These are phyloP conservation scores for Rhypophila decipiens DNA, from an alignment of 495 filamentous ascomycete species.

Conservation along the genomic window DNA sequence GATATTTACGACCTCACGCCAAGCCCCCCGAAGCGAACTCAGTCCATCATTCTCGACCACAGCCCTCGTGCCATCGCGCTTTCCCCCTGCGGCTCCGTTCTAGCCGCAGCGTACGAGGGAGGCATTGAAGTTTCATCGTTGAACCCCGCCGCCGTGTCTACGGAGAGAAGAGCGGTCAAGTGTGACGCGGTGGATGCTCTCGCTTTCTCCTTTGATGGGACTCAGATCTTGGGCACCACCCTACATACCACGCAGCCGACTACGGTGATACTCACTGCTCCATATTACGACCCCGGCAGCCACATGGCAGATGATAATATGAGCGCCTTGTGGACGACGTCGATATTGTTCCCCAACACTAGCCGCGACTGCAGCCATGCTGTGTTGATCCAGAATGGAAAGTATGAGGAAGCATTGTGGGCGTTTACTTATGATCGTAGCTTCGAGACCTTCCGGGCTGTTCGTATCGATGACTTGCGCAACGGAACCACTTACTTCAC, in stretches of 20 bases:
- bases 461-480: slow-evolving; percentile 64
- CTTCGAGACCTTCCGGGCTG: slow-evolving; percentile 70
- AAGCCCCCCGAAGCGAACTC: slow-evolving; percentile 56
- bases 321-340: slow-evolving; percentile 79
- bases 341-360: slow-evolving; percentile 77
- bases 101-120: slow-evolving; percentile 81
- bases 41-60: slow-evolving; percentile 68
- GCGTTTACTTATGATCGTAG: slow-evolving; percentile 72
- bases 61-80: slow-evolving; percentile 69
- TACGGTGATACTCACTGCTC: slow-evolving; percentile 73
- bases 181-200: slow-evolving; percentile 73
- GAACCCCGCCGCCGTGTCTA: slow-evolving; percentile 52
- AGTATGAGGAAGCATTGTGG: slow-evolving; percentile 70
- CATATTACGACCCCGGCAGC: slow-evolving; percentile 61
- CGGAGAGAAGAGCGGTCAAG: slow-evolving; percentile 71
- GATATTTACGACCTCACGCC: slow-evolving; percentile 69
- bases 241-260: slow-evolving; percentile 54
- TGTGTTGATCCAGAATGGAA: slow-evolving; percentile 59
- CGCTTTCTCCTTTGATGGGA: slow-evolving; percentile 76
- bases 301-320: slow-evolving; percentile 58
- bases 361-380: slow-evolving; percentile 72
- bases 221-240: slow-evolving; percentile 78
- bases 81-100: slow-evolving; percentile 71
- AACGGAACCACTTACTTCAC: slow-evolving; percentile 78
- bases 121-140: slow-evolving; percentile 82